Evolutionary conservation across 768 basidiomycete species (phyloP), one percentile per base, ranked within the genome.

Genomic region (Suillus discolor): DNA sequence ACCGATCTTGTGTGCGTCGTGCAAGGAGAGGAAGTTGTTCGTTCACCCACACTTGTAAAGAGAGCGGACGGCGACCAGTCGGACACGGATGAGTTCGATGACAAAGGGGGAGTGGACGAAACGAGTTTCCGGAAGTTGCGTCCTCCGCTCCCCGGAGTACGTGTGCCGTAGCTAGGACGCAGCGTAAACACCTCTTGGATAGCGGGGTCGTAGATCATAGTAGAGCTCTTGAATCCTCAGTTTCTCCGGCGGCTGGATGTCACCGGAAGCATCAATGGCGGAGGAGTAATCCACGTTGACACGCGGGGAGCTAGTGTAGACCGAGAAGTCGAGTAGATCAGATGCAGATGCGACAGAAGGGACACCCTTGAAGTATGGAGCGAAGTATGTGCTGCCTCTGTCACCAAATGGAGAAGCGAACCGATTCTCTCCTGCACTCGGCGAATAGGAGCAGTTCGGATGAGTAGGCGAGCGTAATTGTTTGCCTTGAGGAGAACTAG

Each of bases 181-280:
- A 62, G 61, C 54, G 66, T 31, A 45, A 67, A 69, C 1, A 69
- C 57, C 6, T 69, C 62, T 51, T 63, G 67, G 28, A 53, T 64
- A 64, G 61, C 69, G 9, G 65, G 63, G 25, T 34, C 53, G 8
- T 34, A 62, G 61, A 59, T 20, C 20, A 62, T n/a, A n/a, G 61
- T 60, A n/a, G 61, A 38, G 11, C 31, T 62, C 54, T 59, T 61
- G 9, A 34, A 16, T n/a, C 13, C 9, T 59, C 23, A 6, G 20
- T 39, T 28, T 60, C 34, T 38, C 38, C 13, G 3, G 31, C 18
- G 12, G 23, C 61, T 47, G 23, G 34, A 15, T 11, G 23, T 59
- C 25, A 59, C 57, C 28, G 18, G 18, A 12, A 36, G 20, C 25
- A 41, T 59, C 18, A 2, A 13, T 34, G 9, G 9, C 2, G 54